Conservation (phyloP, 148 eudicot species). For the Vaccinium darrowii region DNA sequence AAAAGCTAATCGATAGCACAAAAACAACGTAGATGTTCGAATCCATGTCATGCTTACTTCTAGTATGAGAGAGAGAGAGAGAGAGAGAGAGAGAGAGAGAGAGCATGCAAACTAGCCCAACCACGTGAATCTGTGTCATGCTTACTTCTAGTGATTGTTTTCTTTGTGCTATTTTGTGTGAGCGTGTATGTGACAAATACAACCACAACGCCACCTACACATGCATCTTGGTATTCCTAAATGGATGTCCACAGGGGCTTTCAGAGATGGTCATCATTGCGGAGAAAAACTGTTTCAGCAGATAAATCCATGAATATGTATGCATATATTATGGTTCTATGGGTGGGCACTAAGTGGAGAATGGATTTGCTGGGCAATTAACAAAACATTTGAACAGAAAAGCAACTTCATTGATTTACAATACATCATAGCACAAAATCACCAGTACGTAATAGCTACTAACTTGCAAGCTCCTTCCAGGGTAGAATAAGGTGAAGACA, state of each 20-base stretch:
- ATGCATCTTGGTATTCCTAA: no score
- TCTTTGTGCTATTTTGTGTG: not conserved
- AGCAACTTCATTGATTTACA: not conserved
- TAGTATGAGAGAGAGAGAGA: no score
- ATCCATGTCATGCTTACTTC: no score
- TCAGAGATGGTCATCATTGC: not conserved
- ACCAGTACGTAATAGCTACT: not conserved
- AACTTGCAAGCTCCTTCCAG: not conserved
- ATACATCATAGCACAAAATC: not conserved
- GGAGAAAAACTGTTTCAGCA: not conserved
- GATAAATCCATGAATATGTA: no score
- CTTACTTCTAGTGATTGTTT: not conserved
- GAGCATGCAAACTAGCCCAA: not conserved
- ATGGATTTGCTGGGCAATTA: not conserved
- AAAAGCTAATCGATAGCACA: no score
- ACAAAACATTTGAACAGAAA: not conserved
- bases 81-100: not conserved
- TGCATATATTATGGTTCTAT: not conserved
- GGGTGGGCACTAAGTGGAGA: not conserved
- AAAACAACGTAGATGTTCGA: no score
- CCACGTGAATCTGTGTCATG: not conserved
- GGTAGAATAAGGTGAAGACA: not conserved
- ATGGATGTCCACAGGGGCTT: not conserved
- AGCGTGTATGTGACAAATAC: not conserved
- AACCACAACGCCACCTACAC: no score